Evolutionary conservation across 2,329 filamentous ascomycete genomes (phyloP).

Genomic region (Sporothrix inflata): DNA sequence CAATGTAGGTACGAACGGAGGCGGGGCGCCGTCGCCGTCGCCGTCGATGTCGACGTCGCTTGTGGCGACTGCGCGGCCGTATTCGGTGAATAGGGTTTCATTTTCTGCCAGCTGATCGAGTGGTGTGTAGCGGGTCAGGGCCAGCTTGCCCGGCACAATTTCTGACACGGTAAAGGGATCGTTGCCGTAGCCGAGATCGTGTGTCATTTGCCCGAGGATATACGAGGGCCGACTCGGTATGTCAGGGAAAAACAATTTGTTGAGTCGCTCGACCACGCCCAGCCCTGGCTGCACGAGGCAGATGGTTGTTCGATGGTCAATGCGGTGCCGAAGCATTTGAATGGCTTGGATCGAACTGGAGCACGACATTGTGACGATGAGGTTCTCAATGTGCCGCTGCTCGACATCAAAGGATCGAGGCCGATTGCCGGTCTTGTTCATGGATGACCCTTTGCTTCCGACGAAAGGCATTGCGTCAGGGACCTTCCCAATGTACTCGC

Average conservation of each 20-base stretch:
- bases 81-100: neutral
- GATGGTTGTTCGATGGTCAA: conserved; percentile 42
- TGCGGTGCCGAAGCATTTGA: conserved; percentile 37
- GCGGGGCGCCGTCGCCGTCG: neutral
- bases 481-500: conserved; percentile 33
- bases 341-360: conserved; percentile 37
- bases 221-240: conserved; percentile 70
- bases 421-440: neutral
- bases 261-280: conserved; percentile 79
- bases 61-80: neutral
- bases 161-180: conserved; percentile 33
- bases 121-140: conserved; percentile 39
- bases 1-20: neutral
- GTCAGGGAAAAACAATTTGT: conserved; percentile 70
- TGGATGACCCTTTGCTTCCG: neutral
- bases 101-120: neutral
- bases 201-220: conserved; percentile 67
- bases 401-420: neutral
- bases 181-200: conserved; percentile 46
- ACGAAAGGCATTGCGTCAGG: too few species aligned
- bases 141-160: conserved; percentile 43
- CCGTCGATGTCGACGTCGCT: neutral
- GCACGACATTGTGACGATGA: conserved; percentile 42
- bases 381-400: conserved; percentile 35
- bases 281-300: conserved; percentile 56